Conservation (phyloP, 1,139 yeast genomes). For the Candida sanyaensis region DNA sequence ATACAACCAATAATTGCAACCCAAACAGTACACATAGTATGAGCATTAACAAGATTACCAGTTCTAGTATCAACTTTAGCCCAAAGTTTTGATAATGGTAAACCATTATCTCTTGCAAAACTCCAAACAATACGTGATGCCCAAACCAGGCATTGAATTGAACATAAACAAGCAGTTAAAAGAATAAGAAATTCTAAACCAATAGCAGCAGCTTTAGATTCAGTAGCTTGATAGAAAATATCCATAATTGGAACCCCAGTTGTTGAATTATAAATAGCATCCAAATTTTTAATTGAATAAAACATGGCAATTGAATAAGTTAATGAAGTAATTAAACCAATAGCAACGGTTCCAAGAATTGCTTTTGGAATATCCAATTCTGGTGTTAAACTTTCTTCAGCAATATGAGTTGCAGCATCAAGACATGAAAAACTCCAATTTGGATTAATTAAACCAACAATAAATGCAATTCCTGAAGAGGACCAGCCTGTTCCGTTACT, state of each 20-base stretch:
- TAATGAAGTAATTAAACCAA: conserved; percentile 65
- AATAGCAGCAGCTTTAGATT: conserved; percentile 57
- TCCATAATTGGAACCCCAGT: conserved; percentile 67
- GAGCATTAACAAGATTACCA: conserved; percentile 42
- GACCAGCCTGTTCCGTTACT: conserved; percentile 69
- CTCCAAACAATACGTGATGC: conserved; percentile 79
- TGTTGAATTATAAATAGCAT: conserved; percentile 42
- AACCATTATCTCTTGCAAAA: conserved; percentile 64
- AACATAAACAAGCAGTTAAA: conserved; percentile 69
- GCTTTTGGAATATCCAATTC: conserved; percentile 64
- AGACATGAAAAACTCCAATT: conserved; percentile 69
- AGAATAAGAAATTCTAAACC: conserved; percentile 58
- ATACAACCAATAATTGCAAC: conserved; percentile 40
- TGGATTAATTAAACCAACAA: conserved; percentile 67
- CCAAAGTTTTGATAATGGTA: conserved; percentile 41
- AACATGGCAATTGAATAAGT: conserved; percentile 63
- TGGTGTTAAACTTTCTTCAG: conserved; percentile 63
- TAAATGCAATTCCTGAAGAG: conserved; percentile 59
- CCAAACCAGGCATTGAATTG: conserved; percentile 74
- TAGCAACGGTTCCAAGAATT: conserved; percentile 63
- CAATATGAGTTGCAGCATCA: conserved; percentile 72
- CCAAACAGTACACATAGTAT: conserved; percentile 37
- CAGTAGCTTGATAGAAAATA: conserved; percentile 59
- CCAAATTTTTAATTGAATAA: conserved; percentile 56
- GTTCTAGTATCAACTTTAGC: conserved; percentile 29